Base-by-base conservation (phyloP, 192 early-diverging fungal species). In the Geranomyces michiganensis region DNA sequence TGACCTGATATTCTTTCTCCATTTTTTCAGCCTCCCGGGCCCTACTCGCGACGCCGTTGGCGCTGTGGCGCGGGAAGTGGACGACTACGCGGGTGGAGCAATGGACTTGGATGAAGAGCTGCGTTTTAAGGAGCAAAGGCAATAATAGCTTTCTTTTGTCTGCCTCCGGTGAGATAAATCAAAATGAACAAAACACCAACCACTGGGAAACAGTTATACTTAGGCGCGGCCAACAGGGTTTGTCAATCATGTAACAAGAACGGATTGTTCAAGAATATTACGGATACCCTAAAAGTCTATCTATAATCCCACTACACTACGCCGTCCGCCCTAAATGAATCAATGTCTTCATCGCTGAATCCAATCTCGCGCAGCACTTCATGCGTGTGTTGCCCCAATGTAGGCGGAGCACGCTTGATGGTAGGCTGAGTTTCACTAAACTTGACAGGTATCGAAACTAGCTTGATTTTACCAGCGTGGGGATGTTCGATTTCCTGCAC, bases 361-460 rank as follows among this genome's bases (percentile, higher is more conserved):
- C 88, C 87, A 22, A 94, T 76, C 13, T 93, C 75, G 22, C 43
- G 64, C 67, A 98, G 76, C 19, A 98, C 82, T 41, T 92, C 87
- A n/a, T 82, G 78, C 7, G 94, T 96, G 79, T 98, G 95, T 71
- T 96, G 86, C 41, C 95, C 96, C 15, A 96, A 79, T 61, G 86
- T 75, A 19, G 93, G 94, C 19, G 96, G 95, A 7, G 93, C 88
- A 21, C 84, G 53, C 21, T 92, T 75, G 59, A 94, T 88, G 26
- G 71, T 84, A 19, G 86, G 85, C 14, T 82, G 76, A 0, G 85
- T 89, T 1, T 82, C 81, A 41, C 86, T 90, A 68, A 90, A 98
- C 79, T 92, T 90, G 22, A 94, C 92, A 0, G 96, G 85, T 32
- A 82, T 79, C 6, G 91, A 92, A 0, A 90, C 85, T 27, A 96